Base-by-base conservation (phyloP, 2,329 filamentous ascomycete species). In the Cladobotryum protrusum region DNA sequence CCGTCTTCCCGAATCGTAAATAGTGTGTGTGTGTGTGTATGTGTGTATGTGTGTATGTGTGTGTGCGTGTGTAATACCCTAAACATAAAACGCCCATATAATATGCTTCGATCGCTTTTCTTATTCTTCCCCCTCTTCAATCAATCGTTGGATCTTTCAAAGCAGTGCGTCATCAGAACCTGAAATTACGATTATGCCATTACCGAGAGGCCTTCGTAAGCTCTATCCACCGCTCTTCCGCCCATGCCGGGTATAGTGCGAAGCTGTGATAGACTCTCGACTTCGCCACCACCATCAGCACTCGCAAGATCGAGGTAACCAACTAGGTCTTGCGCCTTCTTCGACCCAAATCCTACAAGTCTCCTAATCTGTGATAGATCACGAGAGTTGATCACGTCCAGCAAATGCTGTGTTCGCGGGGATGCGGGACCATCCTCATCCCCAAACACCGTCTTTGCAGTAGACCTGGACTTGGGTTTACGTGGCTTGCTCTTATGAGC, bases 311-410 rank as follows among this genome's bases (percentile, higher is more conserved):
- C 74, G n/a, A 83, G 62, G 54, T 76, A 76, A 45, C 80, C 76
- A 5, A 83, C 74, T 33, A 83, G 63, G 55, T 82, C 80, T 39
- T 72, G 69, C 0, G 86, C 86, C 64, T 84, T 86, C 70, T 89
- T 89, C 1, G 81, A 74, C 0, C 86, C 87, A 11, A 90, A 83
- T 2, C 86, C 86, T 36, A 82, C 81, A 1, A 90, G 73, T 3
- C 79, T 70, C 59, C 78, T 79, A 65, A 90, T 89, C 61, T 79
- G 73, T 13, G 70, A 70, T 15, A 85, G 67, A 53, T 90, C 83
- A 44, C 83, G 77, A 17, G 84, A 87, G 70, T 90, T 90, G 67
- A 90, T 79, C 59, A 89, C 85, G 43, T 79, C 73, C 2, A 90
- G 74, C 2, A 90, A 69, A 52, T 79, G 77, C 54, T 74, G 74